Percentiles rank a stretch among this genome's conserved stretches.
phyloP scores from a whole-genome alignment of 768 basidiomycete species.

The Kwoniella bestiolae region DNA sequence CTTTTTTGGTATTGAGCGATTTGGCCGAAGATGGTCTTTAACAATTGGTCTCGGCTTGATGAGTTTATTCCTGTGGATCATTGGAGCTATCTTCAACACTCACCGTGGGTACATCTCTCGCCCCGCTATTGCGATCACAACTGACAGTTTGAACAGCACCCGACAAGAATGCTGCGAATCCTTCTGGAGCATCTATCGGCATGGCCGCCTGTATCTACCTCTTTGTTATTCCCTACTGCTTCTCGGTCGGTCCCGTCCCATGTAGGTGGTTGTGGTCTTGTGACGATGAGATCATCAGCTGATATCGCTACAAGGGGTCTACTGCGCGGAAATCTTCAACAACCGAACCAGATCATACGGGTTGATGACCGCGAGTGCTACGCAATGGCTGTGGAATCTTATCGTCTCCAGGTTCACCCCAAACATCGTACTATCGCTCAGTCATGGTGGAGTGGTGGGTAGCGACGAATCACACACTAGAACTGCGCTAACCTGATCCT shows the following conservation, averaged over 20 bases:
- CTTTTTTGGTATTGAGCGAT: slow-evolving; percentile 56
- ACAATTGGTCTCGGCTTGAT: slow-evolving; percentile 73
- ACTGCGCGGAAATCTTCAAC: slow-evolving; percentile 83
- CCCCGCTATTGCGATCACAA: not conserved
- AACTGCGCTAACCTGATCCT: not conserved
- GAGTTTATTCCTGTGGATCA: slow-evolving; percentile 78
- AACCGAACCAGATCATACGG: slow-evolving; percentile 82
- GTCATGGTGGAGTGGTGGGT: slow-evolving; percentile 36
- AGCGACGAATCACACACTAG: not conserved
- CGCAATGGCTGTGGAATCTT: slow-evolving; percentile 64
- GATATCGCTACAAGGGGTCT: slow-evolving; percentile 58
- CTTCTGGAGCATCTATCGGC: slow-evolving; percentile 64
- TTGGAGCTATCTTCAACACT: slow-evolving; percentile 80
- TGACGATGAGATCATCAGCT: not conserved
- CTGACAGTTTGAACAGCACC: slow-evolving; percentile 56
- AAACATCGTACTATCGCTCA: slow-evolving; percentile 38
- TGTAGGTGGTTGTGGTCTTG: slow-evolving; percentile 14
- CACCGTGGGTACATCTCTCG: slow-evolving; percentile 58
- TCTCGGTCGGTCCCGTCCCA: slow-evolving; percentile 76
- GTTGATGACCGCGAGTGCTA: slow-evolving; percentile 71
- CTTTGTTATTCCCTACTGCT: slow-evolving; percentile 84
- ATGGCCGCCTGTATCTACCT: slow-evolving; percentile 78
- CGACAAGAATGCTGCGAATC: slow-evolving; percentile 57
- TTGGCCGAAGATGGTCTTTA: slow-evolving; percentile 62
- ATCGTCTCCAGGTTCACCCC: slow-evolving; percentile 41